A percentile compares a stretch with the other conserved stretches of the same genome.
Evolutionary conservation across 768 basidiomycete genomes (phyloP).

Genomic region (Mycena metata): DNA sequence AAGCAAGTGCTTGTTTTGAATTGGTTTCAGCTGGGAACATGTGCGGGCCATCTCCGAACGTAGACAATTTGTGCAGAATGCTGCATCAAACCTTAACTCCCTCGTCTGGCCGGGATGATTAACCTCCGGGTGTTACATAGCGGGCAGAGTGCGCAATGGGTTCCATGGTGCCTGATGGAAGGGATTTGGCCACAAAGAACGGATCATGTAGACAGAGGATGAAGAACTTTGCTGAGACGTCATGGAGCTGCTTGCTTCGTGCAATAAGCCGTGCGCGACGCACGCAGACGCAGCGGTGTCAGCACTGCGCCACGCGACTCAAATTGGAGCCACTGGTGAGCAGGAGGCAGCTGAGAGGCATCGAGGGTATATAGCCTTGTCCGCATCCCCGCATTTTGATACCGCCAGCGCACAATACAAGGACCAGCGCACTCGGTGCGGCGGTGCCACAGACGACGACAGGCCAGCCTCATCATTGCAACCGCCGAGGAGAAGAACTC

Average conservation of each 20-base stretch:
- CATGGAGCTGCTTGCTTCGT: constrained; percentile 21
- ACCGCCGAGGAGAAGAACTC: constrained; percentile 11
- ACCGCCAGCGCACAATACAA: background rate
- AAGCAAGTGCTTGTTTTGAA: background rate
- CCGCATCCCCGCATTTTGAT: background rate
- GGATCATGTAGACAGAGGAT: constrained; percentile 13
- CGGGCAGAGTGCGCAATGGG: background rate
- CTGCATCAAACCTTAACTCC: background rate
- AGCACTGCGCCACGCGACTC: no score
- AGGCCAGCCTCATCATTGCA: background rate
- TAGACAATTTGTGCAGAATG: background rate
- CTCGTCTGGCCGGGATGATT: no score
- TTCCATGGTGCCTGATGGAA: constrained; percentile 23
- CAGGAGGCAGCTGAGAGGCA: background rate
- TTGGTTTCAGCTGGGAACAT: background rate
- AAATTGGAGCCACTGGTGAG: no score
- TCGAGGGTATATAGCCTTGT: background rate
- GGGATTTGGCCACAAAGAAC: constrained; percentile 18
- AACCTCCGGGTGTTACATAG: no score
- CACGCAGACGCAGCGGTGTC: constrained; percentile 16
- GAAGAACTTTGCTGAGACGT: constrained; percentile 21
- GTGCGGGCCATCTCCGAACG: background rate
- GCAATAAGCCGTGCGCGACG: constrained; percentile 20
- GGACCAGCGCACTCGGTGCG: no score
- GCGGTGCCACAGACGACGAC: background rate